A percentile compares a stretch with the other conserved stretches of the same genome.
These are phyloP conservation scores for Senna tora DNA, from an alignment of 306 rosid species.

Conservation along the genomic window DNA sequence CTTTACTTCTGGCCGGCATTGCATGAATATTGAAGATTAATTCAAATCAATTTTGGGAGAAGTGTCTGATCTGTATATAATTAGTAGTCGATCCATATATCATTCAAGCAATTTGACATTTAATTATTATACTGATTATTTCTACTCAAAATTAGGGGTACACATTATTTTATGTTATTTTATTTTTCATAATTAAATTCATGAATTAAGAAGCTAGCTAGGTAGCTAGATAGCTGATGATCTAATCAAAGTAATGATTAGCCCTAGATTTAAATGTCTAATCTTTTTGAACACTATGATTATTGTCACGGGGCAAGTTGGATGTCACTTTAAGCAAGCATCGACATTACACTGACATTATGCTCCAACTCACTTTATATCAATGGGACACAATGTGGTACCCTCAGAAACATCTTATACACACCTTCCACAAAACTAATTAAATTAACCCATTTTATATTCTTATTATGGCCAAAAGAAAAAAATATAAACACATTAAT, in stretches of 20 bases:
- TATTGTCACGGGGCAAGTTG: constrained; percentile 31
- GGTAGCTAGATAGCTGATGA: constrained; percentile 25
- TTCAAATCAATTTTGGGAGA: too few species aligned
- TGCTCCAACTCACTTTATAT: constrained; percentile 19
- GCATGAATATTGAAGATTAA: too few species aligned
- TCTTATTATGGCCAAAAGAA: neutral
- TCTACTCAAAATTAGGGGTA: too few species aligned
- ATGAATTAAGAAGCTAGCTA: constrained; percentile 18
- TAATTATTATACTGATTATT: too few species aligned
- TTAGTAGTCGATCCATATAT: too few species aligned
- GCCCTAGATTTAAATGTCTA: constrained; percentile 25
- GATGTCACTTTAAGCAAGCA: constrained; percentile 39
- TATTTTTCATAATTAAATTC: neutral
- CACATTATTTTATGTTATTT: neutral
- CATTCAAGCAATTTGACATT: too few species aligned
- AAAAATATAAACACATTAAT: neutral
- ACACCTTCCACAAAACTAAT: neutral
- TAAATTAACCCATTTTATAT: neutral
- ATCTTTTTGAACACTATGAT: constrained; percentile 37
- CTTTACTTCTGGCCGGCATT: too few species aligned
- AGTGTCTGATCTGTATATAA: too few species aligned
- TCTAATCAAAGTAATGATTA: constrained; percentile 26
- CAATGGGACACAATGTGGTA: neutral
- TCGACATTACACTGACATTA: constrained; percentile 9
- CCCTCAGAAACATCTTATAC: neutral